phyloP scores from a whole-genome alignment of 148 eudicot species.

The Persicaria tinctoria region DNA sequence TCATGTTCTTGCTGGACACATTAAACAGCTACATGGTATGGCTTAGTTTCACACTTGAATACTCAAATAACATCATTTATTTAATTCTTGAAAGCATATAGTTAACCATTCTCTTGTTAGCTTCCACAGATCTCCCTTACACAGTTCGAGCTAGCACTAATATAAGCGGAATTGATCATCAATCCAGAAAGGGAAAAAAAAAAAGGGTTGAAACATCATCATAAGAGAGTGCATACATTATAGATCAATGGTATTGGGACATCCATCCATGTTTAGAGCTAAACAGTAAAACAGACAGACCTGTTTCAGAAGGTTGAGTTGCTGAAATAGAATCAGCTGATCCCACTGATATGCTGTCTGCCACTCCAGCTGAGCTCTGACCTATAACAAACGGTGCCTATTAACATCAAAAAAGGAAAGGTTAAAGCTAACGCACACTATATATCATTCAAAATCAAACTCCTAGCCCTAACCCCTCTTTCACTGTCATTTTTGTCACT shows the following conservation, averaged over 20 bases:
- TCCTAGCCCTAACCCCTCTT: too few relatives aligned
- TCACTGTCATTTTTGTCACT: too few relatives aligned
- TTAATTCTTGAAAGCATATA: too few relatives aligned
- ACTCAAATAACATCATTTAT: too few relatives aligned
- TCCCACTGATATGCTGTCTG: constrained; percentile 46
- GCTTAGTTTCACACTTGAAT: too few relatives aligned
- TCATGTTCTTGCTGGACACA: too few relatives aligned
- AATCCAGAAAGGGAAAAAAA: background rate
- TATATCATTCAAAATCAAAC: background rate
- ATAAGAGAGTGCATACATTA: background rate
- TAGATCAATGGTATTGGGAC: background rate
- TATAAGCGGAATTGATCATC: background rate
- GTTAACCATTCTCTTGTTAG: too few relatives aligned
- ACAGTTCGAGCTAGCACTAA: background rate
- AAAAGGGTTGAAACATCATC: background rate
- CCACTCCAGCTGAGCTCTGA: constrained; percentile 34
- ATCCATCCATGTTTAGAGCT: too few relatives aligned
- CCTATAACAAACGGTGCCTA: constrained; percentile 53
- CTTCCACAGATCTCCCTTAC: too few relatives aligned
- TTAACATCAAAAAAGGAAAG: background rate
- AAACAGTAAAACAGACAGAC: constrained; percentile 17
- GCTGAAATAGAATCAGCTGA: constrained; percentile 42
- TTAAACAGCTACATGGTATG: too few relatives aligned
- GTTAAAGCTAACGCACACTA: background rate
- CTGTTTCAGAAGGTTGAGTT: constrained; percentile 40